A percentile compares a stretch with the other conserved stretches of the same genome.
These are phyloP conservation scores for Colletotrichum brevisporum DNA, from an alignment of 2,329 filamentous ascomycete species.

Conservation along the genomic window DNA sequence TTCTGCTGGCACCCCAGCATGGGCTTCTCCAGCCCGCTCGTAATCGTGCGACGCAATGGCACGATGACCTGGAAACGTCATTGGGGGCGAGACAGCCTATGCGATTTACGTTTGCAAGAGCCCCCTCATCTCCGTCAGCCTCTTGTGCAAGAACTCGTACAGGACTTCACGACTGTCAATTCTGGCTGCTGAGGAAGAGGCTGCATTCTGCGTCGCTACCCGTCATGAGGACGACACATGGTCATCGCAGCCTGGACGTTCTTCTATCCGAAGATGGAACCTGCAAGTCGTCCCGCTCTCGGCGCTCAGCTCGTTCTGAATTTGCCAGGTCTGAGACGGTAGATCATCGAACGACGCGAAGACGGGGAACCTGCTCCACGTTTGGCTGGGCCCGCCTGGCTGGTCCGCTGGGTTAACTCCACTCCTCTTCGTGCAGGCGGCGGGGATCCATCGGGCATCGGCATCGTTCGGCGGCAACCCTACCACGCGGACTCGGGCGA, in stretches of 20 bases:
- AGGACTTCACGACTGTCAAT: constrained; percentile 47
- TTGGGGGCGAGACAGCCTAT: constrained; percentile 58
- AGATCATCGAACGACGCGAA: constrained; percentile 64
- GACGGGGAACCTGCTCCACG: constrained; percentile 65
- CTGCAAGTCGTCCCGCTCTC: constrained; percentile 74
- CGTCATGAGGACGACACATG: constrained; percentile 58
- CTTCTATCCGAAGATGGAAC: constrained; percentile 51
- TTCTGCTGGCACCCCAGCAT: constrained; percentile 70
- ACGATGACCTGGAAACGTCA: constrained; percentile 72
- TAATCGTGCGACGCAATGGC: constrained; percentile 76
- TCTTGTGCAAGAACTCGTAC: constrained; percentile 58
- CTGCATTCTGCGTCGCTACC: constrained; percentile 63
- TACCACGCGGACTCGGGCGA: constrained; percentile 71
- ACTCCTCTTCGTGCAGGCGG: too few relatives aligned
- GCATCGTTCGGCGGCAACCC: constrained; percentile 76
- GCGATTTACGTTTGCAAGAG: constrained; percentile 66
- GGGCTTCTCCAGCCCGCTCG: constrained; percentile 60
- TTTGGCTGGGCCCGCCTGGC: too few relatives aligned
- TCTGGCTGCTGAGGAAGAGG: constrained; percentile 63
- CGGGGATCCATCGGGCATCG: constrained; percentile 69
- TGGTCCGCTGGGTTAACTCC: too few relatives aligned
- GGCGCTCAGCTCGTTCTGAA: constrained; percentile 69
- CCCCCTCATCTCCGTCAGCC: constrained; percentile 65
- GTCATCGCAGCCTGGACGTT: constrained; percentile 63
- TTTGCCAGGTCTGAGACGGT: constrained; percentile 71